Percentiles rank a stretch among this genome's conserved stretches.
Evolutionary conservation across 2,329 filamentous ascomycete genomes (phyloP).

Genomic region (Macroventuria anomochaeta): DNA sequence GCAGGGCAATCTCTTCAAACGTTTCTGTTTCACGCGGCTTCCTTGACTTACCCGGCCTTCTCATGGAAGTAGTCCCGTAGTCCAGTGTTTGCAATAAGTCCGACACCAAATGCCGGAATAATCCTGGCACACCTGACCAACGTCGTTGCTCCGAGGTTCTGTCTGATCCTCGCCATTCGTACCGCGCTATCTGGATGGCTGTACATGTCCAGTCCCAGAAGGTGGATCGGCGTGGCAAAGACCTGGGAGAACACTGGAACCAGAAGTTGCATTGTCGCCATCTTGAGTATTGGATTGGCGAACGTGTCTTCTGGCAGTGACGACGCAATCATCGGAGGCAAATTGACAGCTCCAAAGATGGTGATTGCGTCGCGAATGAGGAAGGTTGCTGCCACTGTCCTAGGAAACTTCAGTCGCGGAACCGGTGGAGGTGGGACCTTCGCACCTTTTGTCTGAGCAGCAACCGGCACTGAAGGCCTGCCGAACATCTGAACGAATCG

Average conservation of each 20-base stretch:
- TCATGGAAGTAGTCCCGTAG: slow-evolving; percentile 29
- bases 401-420: slow-evolving; percentile 19
- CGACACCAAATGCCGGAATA: slow-evolving; percentile 39
- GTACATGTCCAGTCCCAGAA: slow-evolving; percentile 37
- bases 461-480: slow-evolving; percentile 4
- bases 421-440: neutral
- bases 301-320: slow-evolving; percentile 26
- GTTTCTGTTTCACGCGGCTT: neutral
- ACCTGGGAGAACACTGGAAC: slow-evolving; percentile 39
- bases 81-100: slow-evolving; percentile 33
- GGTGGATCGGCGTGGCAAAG: slow-evolving; percentile 36
- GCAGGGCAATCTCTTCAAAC: neutral
- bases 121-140: slow-evolving; percentile 37
- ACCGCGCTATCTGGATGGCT: slow-evolving; percentile 17
- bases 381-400: slow-evolving; percentile 32
- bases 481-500: slow-evolving; percentile 39
- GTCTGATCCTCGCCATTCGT: slow-evolving; percentile 23
- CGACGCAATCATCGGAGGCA: slow-evolving; percentile 33
- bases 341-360: slow-evolving; percentile 40
- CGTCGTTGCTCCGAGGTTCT: slow-evolving; percentile 28
- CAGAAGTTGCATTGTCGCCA: slow-evolving; percentile 35
- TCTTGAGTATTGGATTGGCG: slow-evolving; percentile 25
- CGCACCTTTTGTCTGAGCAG: neutral
- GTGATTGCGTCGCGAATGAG: slow-evolving; percentile 40
- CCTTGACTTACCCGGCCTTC: slow-evolving; percentile 5